Evolutionary conservation across 805 yeast species (phyloP), one percentile per base, ranked within the genome.

Genomic region (Starmerella cellae): DNA sequence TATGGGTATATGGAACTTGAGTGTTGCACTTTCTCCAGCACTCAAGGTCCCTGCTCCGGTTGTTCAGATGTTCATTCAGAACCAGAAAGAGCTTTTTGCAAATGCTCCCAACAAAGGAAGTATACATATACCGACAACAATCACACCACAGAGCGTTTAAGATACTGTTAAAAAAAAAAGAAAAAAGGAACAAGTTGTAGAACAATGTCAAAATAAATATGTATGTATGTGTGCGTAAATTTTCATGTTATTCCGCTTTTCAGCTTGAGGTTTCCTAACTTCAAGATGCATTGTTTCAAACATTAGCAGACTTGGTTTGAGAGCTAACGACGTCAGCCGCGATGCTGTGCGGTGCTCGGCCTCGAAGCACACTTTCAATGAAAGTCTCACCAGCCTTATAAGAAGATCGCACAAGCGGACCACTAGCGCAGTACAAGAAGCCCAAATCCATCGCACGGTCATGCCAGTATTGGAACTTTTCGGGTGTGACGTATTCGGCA

Each of bases 361-460:
- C 55, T 5, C 52, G 37, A 17, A 88, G 68, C 24, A 91, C 91
- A 57, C 91, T 91, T 62, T 91, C 97, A 55, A 91, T 87, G 56
- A 85, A 91, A 2, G 94, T 82, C 63, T 91, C 99, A 46, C 99
- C 99, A 22, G 99, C 99, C 63, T 91, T 91, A 65, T 91, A 91
- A 2, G 94, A 82, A 1, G 96, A 84, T 60, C 99, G 75, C 4
- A 91, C 97, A 55, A 91, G 69, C 2, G 99, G 98, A 4, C 97
- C 99, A 47, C 93, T 79, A 2, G 98, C 98, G 61, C 95, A 93
- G 59, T 91, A 88, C 38, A 85, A 66, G 70, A 91, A 91, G 1
- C 98, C 98, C 73, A 88, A 64, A 34, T 82, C 83, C 55, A 68
- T 60, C 0, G 98, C 97, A 9, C 69, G 71, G 43, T 80, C 75